These are phyloP conservation scores for Antitrichia curtipendula DNA, from an alignment of 225 moss, liverwort and hornwort genomes.

Conservation along the genomic window DNA sequence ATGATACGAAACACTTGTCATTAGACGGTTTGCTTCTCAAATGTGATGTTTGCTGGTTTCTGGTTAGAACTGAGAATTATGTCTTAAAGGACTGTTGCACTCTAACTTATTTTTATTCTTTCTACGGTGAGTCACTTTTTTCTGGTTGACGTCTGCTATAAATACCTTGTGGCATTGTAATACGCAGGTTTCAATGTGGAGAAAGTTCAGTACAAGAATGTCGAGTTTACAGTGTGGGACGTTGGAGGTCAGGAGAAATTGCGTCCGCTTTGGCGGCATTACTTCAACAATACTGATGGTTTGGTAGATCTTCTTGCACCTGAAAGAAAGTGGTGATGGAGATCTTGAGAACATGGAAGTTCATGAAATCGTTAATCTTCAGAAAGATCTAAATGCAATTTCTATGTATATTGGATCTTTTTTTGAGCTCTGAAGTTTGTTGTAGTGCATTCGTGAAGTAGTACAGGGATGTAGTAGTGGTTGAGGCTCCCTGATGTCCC, in stretches of 20 bases:
- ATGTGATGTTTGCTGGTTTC: neutral
- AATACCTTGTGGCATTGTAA: neutral
- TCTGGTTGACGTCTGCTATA: neutral
- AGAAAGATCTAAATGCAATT: neutral
- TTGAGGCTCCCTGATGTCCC: neutral
- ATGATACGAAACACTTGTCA: neutral
- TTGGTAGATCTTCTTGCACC: slow-evolving; percentile 33
- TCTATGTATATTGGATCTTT: neutral
- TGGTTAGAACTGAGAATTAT: neutral
- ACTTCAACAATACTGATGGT: slow-evolving; percentile 89
- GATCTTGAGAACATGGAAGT: neutral
- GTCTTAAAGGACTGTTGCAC: neutral
- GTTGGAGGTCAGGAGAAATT: slow-evolving; percentile 91
- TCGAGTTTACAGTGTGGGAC: slow-evolving; percentile 94
- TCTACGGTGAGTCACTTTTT: neutral
- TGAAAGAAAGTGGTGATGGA: neutral
- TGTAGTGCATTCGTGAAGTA: neutral
- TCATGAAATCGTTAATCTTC: neutral
- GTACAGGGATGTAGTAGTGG: neutral
- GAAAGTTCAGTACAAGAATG: slow-evolving; percentile 92
- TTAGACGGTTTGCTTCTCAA: neutral
- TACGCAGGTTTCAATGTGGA: slow-evolving; percentile 74
- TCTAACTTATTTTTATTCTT: neutral
- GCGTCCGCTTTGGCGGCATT: slow-evolving; percentile 80
- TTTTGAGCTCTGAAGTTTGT: neutral